Conservation (phyloP, 305 asterid species). For the Stenogyne calaminthoides region DNA sequence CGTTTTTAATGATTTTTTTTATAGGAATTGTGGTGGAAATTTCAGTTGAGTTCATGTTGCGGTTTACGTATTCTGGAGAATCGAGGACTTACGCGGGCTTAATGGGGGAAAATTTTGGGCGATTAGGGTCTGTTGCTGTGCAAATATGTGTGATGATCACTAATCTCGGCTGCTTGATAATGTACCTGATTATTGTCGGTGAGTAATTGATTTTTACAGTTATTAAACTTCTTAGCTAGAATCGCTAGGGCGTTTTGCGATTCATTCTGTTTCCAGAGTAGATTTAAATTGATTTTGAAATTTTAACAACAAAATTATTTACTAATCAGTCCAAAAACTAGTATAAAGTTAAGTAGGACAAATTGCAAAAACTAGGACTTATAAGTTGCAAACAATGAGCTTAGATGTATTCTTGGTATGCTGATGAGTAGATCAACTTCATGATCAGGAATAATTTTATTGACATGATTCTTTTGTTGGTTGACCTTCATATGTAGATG, state of each 20-base stretch:
- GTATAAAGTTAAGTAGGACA: too few relatives aligned
- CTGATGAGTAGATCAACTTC: not conserved
- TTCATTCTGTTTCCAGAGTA: not conserved
- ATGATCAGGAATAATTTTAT: not conserved
- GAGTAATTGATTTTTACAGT: not conserved
- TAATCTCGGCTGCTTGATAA: slow-evolving; percentile 85
- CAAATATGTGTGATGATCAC: slow-evolving; percentile 84
- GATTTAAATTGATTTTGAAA: not conserved
- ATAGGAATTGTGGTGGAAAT: slow-evolving; percentile 68
- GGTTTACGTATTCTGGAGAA: slow-evolving; percentile 80
- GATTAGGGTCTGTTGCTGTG: slow-evolving; percentile 64
- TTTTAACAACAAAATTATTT: too few relatives aligned
- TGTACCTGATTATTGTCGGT: slow-evolving; percentile 92
- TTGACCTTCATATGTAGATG: not conserved
- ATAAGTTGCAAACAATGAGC: not conserved
- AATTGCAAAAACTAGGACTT: too few relatives aligned
- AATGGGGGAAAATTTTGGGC: slow-evolving; percentile 83
- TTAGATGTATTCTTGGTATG: not conserved
- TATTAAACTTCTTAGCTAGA: not conserved
- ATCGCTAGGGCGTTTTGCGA: not conserved
- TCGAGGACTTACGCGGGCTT: slow-evolving; percentile 82
- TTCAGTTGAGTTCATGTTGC: slow-evolving; percentile 82
- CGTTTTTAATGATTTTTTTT: slow-evolving; percentile 59
- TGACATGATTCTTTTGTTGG: not conserved
- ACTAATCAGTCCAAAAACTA: too few relatives aligned